These are phyloP conservation scores for Annona squamosa DNA, from an alignment of 164 flowering plant genomes.

Conservation along the genomic window DNA sequence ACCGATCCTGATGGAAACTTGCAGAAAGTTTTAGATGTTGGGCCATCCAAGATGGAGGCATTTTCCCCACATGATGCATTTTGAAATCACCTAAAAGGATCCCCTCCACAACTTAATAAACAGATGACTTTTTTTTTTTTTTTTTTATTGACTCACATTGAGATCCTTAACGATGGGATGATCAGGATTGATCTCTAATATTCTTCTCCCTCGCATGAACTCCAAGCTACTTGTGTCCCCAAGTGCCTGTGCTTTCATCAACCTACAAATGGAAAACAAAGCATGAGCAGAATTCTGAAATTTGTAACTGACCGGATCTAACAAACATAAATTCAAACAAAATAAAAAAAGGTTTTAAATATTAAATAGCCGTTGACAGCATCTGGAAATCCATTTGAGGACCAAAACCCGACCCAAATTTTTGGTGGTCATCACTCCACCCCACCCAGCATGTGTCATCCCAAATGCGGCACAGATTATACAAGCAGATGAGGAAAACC, in stretches of 20 bases:
- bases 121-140: too few species aligned
- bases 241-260: slow-evolving; percentile 94
- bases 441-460: background rate
- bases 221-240: slow-evolving; percentile 81
- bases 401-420: too few species aligned
- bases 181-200: slow-evolving; percentile 85
- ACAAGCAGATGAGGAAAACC: background rate
- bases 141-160: slow-evolving; percentile 39
- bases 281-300: background rate
- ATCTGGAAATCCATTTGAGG: too few species aligned
- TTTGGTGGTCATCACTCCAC: background rate
- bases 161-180: slow-evolving; percentile 88
- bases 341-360: too few species aligned
- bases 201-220: slow-evolving; percentile 94
- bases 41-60: too few species aligned
- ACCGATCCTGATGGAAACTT: too few species aligned
- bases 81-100: too few species aligned
- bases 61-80: too few species aligned
- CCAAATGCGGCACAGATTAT: background rate
- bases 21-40: too few species aligned
- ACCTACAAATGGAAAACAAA: slow-evolving; percentile 33
- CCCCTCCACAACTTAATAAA: too few species aligned
- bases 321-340: too few species aligned
- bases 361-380: too few species aligned
- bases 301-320: background rate